Base-by-base conservation (phyloP, 768 basidiomycete genomes). In the Calocera viscosa region DNA sequence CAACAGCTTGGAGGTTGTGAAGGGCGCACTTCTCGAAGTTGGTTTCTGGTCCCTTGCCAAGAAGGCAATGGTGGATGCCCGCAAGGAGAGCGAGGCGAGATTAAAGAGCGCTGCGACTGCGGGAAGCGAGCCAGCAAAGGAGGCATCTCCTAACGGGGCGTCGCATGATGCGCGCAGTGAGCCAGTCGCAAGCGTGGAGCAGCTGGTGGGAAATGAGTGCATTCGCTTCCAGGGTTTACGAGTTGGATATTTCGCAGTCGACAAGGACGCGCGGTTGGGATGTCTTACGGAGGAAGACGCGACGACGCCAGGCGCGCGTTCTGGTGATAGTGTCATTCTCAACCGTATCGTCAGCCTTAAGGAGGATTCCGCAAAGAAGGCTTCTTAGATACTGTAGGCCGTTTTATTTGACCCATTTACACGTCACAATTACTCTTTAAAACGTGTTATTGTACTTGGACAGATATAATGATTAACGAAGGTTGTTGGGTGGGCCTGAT, bases 161-260 rank as follows among this genome's bases (percentile, higher is more conserved):
- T 65, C 60, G 28, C 72, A 72, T 2, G 70, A 68, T 30, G 64
- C 47, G 26, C 69, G 78, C 38, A 82, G 82, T 38, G 82, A 81
- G 30, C 92, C 90, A 0, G 82, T 83, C 63, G 86, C 87, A 24
- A 90, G 86, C 5, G 85, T 82, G 64, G 87, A 86, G 66, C 90
- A 91, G 75, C 80, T 95, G 41, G 83, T 91, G 49, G 95, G 90
- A 30, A 89, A 89, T 75, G 96, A 98, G 76, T 91, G 88, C 74
- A 83, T 98, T 66, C 83, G 96, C 40, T 98, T 99, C 86, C 96
- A 99, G 77, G 96, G 94, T 8, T 81, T 97, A 73, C 86, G 96
- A 11, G 87, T 97, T 60, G 96, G 89, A 1, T 99, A 97, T 79
- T 98, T 99, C 73, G 84, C 91, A 22, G 79, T 98, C 30, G 96